A percentile compares a stretch with the other conserved stretches of the same genome.
phyloP scores from a whole-genome alignment of 75 land plant genomes.

The Isoetes taiwanensis region DNA sequence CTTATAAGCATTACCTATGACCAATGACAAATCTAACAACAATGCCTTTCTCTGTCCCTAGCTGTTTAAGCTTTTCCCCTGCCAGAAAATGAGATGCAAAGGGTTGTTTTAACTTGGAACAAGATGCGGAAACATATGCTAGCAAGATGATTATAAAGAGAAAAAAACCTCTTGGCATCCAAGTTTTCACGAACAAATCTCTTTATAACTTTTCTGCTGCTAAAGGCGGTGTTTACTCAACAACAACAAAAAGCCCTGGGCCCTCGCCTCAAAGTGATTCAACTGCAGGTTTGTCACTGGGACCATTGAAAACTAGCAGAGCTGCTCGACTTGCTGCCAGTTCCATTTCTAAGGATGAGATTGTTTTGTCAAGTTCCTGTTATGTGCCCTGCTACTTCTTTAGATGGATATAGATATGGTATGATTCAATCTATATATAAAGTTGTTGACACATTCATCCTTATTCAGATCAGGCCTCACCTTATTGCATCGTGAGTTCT shows the following conservation, averaged over 20 bases:
- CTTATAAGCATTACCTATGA: conserved; percentile 58
- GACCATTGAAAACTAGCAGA: conserved; percentile 32
- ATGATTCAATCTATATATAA: background rate
- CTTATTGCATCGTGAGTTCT: conserved; percentile 47
- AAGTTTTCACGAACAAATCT: conserved; percentile 87
- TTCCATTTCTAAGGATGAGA: conserved; percentile 65
- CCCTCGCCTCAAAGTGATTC: too few relatives aligned
- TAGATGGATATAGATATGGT: conserved; percentile 10
- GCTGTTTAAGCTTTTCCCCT: conserved; percentile 66
- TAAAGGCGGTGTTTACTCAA: conserved; percentile 93
- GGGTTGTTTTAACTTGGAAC: too few relatives aligned
- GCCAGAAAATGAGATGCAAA: background rate
- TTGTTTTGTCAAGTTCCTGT: conserved; percentile 73
- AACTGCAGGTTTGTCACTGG: conserved; percentile 30
- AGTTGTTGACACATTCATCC: too few relatives aligned
- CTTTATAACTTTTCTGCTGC: conserved; percentile 84
- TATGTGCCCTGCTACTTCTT: too few relatives aligned
- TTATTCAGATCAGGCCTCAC: conserved; percentile 17
- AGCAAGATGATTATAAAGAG: too few relatives aligned
- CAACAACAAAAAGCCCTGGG: conserved; percentile 63
- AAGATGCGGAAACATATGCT: too few relatives aligned
- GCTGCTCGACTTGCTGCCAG: conserved; percentile 58
- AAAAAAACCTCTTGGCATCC: conserved; percentile 86
- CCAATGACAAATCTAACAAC: conserved; percentile 87
- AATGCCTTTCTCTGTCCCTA: conserved; percentile 86